phyloP scores from a whole-genome alignment of 495 filamentous ascomycete species.

The Trichoderma gamsii region DNA sequence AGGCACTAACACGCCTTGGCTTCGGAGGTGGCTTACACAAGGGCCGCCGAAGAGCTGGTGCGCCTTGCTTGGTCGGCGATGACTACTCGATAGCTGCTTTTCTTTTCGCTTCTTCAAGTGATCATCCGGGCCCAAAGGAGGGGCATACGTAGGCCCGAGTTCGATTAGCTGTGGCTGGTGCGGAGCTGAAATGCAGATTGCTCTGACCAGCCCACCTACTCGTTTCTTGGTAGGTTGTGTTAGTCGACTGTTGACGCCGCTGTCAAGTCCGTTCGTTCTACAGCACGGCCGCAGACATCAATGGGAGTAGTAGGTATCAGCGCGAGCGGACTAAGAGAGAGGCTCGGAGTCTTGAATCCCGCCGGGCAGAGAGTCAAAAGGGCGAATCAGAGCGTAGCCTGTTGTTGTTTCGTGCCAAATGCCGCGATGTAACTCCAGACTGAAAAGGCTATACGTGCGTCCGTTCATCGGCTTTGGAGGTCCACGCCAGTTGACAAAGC shows the following conservation, averaged over 20 bases:
- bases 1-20: not conserved
- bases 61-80: constrained; percentile 1
- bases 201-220: not conserved
- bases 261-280: not conserved
- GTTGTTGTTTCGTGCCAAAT: not conserved
- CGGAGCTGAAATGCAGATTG: not conserved
- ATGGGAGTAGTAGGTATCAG: not conserved
- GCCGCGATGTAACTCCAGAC: not conserved
- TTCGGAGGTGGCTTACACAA: not conserved
- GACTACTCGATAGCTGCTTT: not conserved
- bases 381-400: not conserved
- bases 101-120: not conserved
- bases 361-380: not conserved
- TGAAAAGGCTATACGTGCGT: not conserved
- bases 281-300: not conserved
- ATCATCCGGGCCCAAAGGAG: not conserved
- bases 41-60: not conserved
- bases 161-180: not conserved
- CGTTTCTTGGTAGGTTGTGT: not conserved
- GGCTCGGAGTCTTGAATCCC: not conserved
- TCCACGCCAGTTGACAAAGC: not conserved
- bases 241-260: not conserved
- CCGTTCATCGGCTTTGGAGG: not conserved
- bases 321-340: not conserved
- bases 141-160: not conserved